A percentile compares a stretch with the other conserved stretches of the same genome.
phyloP scores from a whole-genome alignment of 768 basidiomycete species.

The Sarcodon aspratus region DNA sequence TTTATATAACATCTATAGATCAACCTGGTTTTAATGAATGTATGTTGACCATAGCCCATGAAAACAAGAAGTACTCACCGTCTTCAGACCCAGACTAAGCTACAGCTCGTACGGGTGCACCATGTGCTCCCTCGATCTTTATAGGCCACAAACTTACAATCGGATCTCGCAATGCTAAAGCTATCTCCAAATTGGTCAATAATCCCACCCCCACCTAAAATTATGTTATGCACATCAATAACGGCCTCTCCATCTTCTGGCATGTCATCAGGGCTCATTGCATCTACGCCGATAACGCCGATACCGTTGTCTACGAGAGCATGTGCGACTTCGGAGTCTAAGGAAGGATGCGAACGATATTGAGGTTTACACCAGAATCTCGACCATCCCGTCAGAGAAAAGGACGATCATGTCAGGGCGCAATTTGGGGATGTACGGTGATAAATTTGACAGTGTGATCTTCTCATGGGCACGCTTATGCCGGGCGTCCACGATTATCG shows the following conservation, averaged over 20 bases:
- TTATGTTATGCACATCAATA: conserved; percentile 35
- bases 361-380: conserved; percentile 34
- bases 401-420: conserved; percentile 27
- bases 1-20: too few species aligned
- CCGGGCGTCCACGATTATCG: conserved; percentile 42
- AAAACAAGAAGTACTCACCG: too few species aligned
- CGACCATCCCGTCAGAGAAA: conserved; percentile 57
- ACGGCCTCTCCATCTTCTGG: not conserved
- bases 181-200: conserved; percentile 45
- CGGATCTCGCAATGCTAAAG: conserved; percentile 21
- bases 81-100: too few species aligned
- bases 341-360: conserved; percentile 58
- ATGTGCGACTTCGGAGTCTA: conserved; percentile 40
- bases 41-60: too few species aligned
- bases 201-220: conserved; percentile 48
- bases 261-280: conserved; percentile 47
- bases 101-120: conserved; percentile 54
- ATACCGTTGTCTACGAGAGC: conserved; percentile 40
- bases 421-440: conserved; percentile 17
- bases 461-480: not conserved
- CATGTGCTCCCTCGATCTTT: conserved; percentile 46
- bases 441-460: conserved; percentile 12
- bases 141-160: conserved; percentile 49
- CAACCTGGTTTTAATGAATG: too few species aligned
- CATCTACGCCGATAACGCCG: conserved; percentile 49